Evolutionary conservation across 331 rosid species (phyloP).

Genomic region (Erythrophleum ivorense): DNA sequence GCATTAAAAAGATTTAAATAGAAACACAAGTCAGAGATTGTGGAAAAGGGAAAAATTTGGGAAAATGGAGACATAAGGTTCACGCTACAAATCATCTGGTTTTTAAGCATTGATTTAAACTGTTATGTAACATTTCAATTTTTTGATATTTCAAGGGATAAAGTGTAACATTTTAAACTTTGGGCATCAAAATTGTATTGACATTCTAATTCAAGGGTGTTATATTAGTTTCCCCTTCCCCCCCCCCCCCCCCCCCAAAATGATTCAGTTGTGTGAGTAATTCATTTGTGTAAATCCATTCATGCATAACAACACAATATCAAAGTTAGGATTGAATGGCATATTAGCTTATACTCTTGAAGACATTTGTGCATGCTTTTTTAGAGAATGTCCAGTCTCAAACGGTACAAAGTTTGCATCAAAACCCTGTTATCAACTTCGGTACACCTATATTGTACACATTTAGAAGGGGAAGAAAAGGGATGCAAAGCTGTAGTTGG

Average conservation of each 20-base stretch:
- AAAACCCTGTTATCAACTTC: conserved; percentile 2
- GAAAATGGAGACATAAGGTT: neutral
- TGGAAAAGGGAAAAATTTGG: neutral
- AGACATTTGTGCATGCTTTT: neutral
- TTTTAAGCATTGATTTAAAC: neutral
- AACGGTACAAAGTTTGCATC: neutral
- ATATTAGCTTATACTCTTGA: neutral
- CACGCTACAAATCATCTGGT: neutral
- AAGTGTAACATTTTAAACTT: too few relatives aligned
- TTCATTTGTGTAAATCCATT: neutral
- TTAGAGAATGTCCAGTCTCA: neutral
- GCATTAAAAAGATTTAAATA: neutral
- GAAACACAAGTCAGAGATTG: neutral
- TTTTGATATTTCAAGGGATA: neutral
- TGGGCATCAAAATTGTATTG: neutral
- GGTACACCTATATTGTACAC: neutral
- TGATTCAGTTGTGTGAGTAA: too few relatives aligned
- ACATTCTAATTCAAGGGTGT: neutral
- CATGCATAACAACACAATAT: conserved; percentile 25
- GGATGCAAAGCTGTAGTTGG: conserved; percentile 13
- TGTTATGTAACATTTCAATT: neutral
- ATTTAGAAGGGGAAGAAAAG: neutral
- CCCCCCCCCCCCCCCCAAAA: too few relatives aligned
- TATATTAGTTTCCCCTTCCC: too few relatives aligned
- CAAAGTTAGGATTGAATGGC: neutral